phyloP scores from a whole-genome alignment of 2,329 filamentous ascomycete species.

The Trichoderma oligosporum region DNA sequence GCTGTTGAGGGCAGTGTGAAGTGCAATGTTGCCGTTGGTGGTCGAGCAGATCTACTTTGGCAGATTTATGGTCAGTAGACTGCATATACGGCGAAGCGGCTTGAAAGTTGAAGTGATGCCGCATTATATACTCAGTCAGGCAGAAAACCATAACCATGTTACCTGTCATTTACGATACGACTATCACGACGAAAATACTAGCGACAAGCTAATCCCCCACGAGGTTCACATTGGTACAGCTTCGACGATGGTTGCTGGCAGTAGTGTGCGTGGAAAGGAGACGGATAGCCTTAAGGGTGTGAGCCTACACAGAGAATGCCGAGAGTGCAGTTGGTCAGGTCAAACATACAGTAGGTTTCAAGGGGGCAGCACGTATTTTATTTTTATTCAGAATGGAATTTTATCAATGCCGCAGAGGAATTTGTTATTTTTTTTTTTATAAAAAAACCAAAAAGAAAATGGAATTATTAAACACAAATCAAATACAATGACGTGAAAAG shows the following conservation, averaged over 20 bases:
- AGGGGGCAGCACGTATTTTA: too few species aligned
- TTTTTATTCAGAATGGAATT: too few species aligned
- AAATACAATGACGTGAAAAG: too few species aligned
- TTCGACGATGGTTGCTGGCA: background rate
- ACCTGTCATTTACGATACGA: background rate
- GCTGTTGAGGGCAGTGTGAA: slow-evolving; percentile 24
- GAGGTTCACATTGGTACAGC: background rate
- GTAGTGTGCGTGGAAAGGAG: background rate
- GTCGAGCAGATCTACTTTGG: slow-evolving; percentile 24
- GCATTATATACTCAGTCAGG: too few species aligned
- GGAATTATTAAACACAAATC: too few species aligned
- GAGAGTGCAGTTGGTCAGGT: background rate
- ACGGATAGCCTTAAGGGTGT: background rate
- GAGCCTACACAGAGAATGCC: background rate
- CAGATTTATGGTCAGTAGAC: slow-evolving; percentile 21
- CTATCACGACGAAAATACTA: background rate
- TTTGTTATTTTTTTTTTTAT: too few species aligned
- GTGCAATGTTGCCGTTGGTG: slow-evolving; percentile 22
- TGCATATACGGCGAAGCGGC: background rate
- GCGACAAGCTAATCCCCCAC: background rate
- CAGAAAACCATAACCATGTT: background rate
- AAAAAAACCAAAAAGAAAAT: too few species aligned
- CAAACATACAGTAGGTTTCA: background rate
- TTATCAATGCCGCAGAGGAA: too few species aligned
- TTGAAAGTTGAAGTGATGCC: background rate